Base-by-base conservation (phyloP, 805 yeast species). In the Kazachstania taianensis region DNA sequence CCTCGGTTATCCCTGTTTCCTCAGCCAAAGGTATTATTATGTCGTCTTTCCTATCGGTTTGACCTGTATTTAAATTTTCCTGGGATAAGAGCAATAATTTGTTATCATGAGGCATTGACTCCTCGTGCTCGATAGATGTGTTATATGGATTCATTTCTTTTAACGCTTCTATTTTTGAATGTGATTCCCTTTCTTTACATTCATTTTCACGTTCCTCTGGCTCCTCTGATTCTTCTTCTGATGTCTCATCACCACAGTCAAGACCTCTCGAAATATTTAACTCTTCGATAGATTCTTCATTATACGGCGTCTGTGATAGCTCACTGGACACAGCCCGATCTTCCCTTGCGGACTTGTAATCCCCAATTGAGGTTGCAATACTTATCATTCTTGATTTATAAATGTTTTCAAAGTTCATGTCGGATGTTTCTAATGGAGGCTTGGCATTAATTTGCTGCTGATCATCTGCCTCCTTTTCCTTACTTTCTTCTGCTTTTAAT, bases 361-460 rank as follows among this genome's bases (percentile, higher is more conserved):
- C 52, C 12, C 46, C 55, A 6, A 40, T 46, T 2, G 55, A 44
- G 3, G 55, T 51, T 8, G 52, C 49, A 20, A 51, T 36, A 35
- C 56, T 50, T 28, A 46, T 43, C 17, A 49, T 45, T 18, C 48
- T 42, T 5, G 52, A 47, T 4, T 41, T 30, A 28, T 43, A 48
- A 13, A 41, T 40, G 17, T 43, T 40, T n/a, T 20, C 33, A 31
- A 31, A 31, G 2, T 6, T 5, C 2, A 28, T 8, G 12, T 22
- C 12, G 25, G 25, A 8, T 26, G 3, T 9, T 12, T 26, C 29
- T n/a, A 22, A 9, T 22, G 4, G 12, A 9, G 25, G 25, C 12
- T n/a, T 9, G 12, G 4, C 25, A 26, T 26, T 26, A 12, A 26
- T 14, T 13, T n/a, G 29, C 9, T 26, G 14, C 4, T 26, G 8